Conservation (phyloP, 2,329 filamentous ascomycete species). For the Rhynchosporium secalis region DNA sequence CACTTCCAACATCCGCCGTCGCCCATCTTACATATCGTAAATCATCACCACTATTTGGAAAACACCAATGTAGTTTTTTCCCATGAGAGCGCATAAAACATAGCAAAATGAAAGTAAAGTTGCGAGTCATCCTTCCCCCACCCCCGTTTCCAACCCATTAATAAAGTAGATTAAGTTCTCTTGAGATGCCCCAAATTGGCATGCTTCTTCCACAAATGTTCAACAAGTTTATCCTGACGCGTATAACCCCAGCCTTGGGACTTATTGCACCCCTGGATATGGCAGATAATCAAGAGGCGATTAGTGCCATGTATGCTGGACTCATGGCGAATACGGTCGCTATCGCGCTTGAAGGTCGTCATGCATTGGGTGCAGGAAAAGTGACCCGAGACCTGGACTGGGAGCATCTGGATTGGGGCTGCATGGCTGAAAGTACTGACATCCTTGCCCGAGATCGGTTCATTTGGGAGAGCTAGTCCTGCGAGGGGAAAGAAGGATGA, state of each 20-base stretch:
- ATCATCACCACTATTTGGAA: too few relatives aligned
- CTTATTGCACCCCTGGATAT: constrained; percentile 17
- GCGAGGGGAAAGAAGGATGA: neutral
- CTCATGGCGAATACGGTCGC: constrained; percentile 20
- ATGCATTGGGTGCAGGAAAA: constrained; percentile 12
- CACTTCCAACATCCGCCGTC: too few relatives aligned
- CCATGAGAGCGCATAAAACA: too few relatives aligned
- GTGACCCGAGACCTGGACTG: neutral
- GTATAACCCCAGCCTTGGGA: constrained; percentile 7
- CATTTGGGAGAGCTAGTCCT: neutral
- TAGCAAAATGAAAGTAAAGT: too few relatives aligned
- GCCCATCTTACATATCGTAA: too few relatives aligned
- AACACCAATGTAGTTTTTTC: too few relatives aligned
- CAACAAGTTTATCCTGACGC: constrained; percentile 20
- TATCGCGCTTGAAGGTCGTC: constrained; percentile 14
- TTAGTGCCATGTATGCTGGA: constrained; percentile 15
- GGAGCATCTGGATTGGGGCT: neutral
- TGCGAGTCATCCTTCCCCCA: neutral
- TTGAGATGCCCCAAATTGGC: constrained; percentile 16
- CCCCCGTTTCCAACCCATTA: neutral
- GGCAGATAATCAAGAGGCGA: constrained; percentile 4
- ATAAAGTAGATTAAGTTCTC: neutral
- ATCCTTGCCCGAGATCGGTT: neutral
- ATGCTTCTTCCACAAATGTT: constrained; percentile 27
- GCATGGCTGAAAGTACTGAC: neutral